Base-by-base conservation (phyloP, 2,329 filamentous ascomycete species). In the Aspergillus quadricinctus region DNA sequence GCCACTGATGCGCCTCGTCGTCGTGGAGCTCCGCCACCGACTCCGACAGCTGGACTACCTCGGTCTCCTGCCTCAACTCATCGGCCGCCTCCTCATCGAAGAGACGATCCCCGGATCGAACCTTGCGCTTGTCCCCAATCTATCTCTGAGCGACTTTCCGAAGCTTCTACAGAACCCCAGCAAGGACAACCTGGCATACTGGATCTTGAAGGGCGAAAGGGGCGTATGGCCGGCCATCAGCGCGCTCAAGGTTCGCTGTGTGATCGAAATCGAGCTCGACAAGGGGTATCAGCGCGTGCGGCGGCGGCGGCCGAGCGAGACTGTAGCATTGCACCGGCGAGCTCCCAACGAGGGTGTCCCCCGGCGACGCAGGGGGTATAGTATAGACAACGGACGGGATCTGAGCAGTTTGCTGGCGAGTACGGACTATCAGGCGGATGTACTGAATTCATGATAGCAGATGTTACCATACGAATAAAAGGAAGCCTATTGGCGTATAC, bases 211-310 rank as follows among this genome's bases (percentile, higher is more conserved):
- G 54, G 93, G 93, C 1, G 93, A 97, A 74, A 79, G 87, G 59
- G 92, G 89, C 62, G 91, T 96, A 0, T 97, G 93, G 92, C 93
- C 92, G 0, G 90, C 91, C 2, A 85, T 96, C 3, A 87, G 87
- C 31, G 90, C 92, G 14, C 75, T 97, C 59, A 88, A 88, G 64
- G 87, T 96, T 6, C 80, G 93, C 6, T 94, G 90, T 72, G 88
- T 87, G 4, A 83, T 97, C 7, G 93, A 97, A 72, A 88, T 92
- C 54, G 92, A 96, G 69, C 79, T 97, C 10, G 92, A 97, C 71
- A 80, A 87, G 49, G 89, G 90, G 0, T 97, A 96, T 72, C 89
- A 95, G 72, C 78, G 88, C 56, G 88, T 93, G 0, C 80, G 90
- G 58, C 82, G 69, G 27, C 67, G 72, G 41, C 64, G 67, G 48